Percentiles rank a stretch among this genome's conserved stretches.
Conservation (phyloP, 2,329 filamentous ascomycete genomes). For the Penicillium sp. region DNA sequence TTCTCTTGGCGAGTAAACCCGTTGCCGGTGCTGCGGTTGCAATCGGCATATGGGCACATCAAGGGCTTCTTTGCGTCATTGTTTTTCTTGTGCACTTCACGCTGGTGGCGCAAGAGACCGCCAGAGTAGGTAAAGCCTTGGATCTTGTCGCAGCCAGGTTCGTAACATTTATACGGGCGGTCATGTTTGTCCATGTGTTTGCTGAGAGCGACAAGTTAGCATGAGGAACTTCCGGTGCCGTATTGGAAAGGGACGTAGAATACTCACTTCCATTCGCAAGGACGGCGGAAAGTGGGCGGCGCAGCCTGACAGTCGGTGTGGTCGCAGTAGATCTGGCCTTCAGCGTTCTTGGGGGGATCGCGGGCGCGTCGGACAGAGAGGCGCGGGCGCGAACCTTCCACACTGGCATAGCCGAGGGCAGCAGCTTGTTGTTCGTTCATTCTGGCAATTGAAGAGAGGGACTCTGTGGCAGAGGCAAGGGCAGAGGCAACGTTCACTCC, state of each 20-base stretch:
- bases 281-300: conserved; percentile 69
- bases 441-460: conserved; percentile 36
- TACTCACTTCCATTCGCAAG: conserved; percentile 91
- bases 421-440: conserved; percentile 40
- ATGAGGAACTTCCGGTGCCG: neutral
- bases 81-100: conserved; percentile 90
- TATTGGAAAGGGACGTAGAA: conserved; percentile 25
- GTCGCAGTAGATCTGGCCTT: conserved; percentile 78
- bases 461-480: conserved; percentile 39
- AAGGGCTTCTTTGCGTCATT: conserved; percentile 84
- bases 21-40: conserved; percentile 84
- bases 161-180: conserved; percentile 82
- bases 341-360: conserved; percentile 63
- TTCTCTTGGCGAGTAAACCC: conserved; percentile 95
- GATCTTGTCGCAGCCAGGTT: conserved; percentile 83
- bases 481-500: conserved; percentile 36
- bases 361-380: conserved; percentile 46
- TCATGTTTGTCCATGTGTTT: conserved; percentile 99
- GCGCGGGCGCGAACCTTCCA: conserved; percentile 42
- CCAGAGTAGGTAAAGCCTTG: conserved; percentile 95
- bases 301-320: conserved; percentile 69
- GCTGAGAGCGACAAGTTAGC: conserved; percentile 50
- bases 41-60: conserved; percentile 82
- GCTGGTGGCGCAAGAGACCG: conserved; percentile 83
- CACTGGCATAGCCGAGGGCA: conserved; percentile 25